Percentiles rank a stretch among this genome's conserved stretches.
These are phyloP conservation scores for Beauveria caledonica DNA, from an alignment of 2,329 filamentous ascomycete species.

Conservation along the genomic window DNA sequence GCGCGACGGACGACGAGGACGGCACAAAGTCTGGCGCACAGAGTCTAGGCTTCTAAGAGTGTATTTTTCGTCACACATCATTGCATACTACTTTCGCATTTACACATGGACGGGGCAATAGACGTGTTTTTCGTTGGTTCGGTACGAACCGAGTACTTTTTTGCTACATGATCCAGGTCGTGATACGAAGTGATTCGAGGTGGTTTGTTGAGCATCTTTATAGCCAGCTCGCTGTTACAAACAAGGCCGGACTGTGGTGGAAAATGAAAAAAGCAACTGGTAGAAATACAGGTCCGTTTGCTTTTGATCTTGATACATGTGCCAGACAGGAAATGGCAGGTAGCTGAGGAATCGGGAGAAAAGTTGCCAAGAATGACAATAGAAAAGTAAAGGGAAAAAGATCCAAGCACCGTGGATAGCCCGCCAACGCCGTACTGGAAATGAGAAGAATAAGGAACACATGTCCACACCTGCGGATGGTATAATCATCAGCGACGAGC, in stretches of 20 bases:
- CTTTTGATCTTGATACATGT: background rate
- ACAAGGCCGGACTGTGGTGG: background rate
- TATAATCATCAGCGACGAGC: background rate
- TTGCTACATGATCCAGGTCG: background rate
- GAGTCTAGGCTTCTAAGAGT: conserved; percentile 12
- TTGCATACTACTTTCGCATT: background rate
- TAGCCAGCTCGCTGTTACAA: background rate
- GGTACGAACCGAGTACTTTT: background rate
- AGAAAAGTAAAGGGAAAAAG: background rate
- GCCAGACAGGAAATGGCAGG: background rate
- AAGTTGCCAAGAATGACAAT: background rate
- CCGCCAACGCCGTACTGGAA: background rate
- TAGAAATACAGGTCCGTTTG: too few relatives aligned
- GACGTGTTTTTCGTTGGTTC: background rate
- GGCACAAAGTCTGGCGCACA: conserved; percentile 14
- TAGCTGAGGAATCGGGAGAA: background rate
- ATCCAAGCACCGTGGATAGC: background rate
- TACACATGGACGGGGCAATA: background rate
- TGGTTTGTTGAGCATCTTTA: background rate
- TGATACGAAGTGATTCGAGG: too few relatives aligned
- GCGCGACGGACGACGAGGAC: conserved; percentile 20
- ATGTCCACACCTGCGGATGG: background rate
- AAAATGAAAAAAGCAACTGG: background rate
- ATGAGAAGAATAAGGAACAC: background rate
- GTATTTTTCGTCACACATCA: background rate